A percentile compares a stretch with the other conserved stretches of the same genome.
phyloP scores from a whole-genome alignment of 129 eudicot species.

The Pseudognaphalium luteoalbum region DNA sequence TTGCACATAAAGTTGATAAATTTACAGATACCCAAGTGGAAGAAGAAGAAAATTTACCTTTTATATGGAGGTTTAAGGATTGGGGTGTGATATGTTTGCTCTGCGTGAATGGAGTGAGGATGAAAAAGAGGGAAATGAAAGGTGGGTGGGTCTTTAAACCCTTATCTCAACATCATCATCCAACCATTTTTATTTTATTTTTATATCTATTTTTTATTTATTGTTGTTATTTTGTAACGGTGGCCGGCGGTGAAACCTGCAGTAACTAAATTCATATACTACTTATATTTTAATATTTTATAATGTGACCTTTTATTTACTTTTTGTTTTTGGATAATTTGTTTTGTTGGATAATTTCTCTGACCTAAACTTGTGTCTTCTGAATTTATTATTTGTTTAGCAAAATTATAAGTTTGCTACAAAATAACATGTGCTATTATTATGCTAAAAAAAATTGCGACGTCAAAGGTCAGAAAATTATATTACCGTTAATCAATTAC shows the following conservation, averaged over 20 bases:
- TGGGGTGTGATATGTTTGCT: slow-evolving; percentile 10
- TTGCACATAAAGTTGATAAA: slow-evolving; percentile 16
- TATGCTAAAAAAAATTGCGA: too few relatives aligned
- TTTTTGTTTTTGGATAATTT: too few relatives aligned
- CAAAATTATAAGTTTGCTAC: too few relatives aligned
- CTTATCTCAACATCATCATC: slow-evolving; percentile 67
- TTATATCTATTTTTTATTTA: background rate
- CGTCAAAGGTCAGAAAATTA: too few relatives aligned
- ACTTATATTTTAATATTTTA: too few relatives aligned
- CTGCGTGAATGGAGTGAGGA: background rate
- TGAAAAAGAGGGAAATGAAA: slow-evolving; percentile 48
- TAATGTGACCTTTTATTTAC: too few relatives aligned
- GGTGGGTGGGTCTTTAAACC: slow-evolving; percentile 74
- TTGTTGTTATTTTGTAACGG: background rate
- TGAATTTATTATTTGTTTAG: too few relatives aligned
- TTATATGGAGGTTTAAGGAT: slow-evolving; percentile 19
- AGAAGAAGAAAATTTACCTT: slow-evolving; percentile 16
- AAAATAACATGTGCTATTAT: too few relatives aligned
- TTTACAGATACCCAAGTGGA: slow-evolving; percentile 19
- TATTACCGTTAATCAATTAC: too few relatives aligned
- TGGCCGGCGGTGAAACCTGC: slow-evolving; percentile 22
- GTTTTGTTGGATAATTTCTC: too few relatives aligned
- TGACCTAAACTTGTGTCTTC: too few relatives aligned
- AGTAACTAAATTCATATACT: slow-evolving; percentile 5
- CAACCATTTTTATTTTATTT: background rate